Evolutionary conservation across 2,329 filamentous ascomycete species (phyloP).

Genomic region (Fusarium domesticum): DNA sequence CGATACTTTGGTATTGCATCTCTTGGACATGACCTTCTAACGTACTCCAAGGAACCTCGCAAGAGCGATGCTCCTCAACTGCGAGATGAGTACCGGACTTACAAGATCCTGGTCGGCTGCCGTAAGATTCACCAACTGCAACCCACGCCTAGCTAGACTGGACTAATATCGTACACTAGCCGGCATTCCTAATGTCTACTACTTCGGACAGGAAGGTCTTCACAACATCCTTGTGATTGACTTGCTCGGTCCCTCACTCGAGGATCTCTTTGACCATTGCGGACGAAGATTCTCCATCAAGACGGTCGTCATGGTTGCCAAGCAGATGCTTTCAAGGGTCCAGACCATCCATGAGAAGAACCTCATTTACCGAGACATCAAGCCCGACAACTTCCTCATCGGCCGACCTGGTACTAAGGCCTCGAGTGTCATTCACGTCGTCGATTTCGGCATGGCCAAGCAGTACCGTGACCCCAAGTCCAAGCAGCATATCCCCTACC

Average conservation of each 20-base stretch:
- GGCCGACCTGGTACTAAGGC: slow-evolving; percentile 87
- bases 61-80: slow-evolving; percentile 98
- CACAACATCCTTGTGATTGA: slow-evolving; percentile 99
- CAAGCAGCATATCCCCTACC: slow-evolving; percentile 97
- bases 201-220: slow-evolving; percentile 96
- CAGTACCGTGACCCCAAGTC: slow-evolving; percentile 98
- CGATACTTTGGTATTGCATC: neutral
- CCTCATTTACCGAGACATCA: slow-evolving; percentile 98
- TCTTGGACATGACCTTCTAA: neutral
- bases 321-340: slow-evolving; percentile 96
- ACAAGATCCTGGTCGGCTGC: slow-evolving; percentile 98
- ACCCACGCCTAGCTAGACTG: slow-evolving; percentile 31
- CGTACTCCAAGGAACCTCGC: slow-evolving; percentile 73
- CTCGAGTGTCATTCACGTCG: slow-evolving; percentile 97
- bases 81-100: slow-evolving; percentile 97
- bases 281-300: slow-evolving; percentile 93
- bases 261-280: slow-evolving; percentile 97
- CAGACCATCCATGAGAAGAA: slow-evolving; percentile 98
- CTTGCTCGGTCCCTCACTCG: slow-evolving; percentile 87
- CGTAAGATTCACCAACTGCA: slow-evolving; percentile 59
- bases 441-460: slow-evolving; percentile 99
- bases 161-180: slow-evolving; percentile 51
- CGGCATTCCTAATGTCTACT: slow-evolving; percentile 98
- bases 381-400: slow-evolving; percentile 98
- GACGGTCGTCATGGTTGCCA: slow-evolving; percentile 98